phyloP scores from a whole-genome alignment of 139 green algal species.

The Penium margaritaceum region DNA sequence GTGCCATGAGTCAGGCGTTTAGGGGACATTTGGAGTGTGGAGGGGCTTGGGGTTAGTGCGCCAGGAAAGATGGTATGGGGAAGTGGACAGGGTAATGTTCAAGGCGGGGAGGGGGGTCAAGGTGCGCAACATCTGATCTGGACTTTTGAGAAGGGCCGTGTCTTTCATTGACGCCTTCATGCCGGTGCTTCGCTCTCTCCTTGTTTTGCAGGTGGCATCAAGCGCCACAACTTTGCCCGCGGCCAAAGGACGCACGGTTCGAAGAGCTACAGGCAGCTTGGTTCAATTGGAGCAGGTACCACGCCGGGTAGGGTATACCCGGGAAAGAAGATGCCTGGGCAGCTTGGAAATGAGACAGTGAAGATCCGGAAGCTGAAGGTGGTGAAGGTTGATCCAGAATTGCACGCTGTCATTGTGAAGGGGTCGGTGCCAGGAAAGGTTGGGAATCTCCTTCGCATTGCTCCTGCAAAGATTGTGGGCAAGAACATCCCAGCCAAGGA shows the following conservation, averaged over 20 bases:
- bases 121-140: too few species aligned
- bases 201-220: conserved; percentile 73
- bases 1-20: too few species aligned
- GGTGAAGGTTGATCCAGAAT: conserved; percentile 74
- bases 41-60: too few species aligned
- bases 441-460: conserved; percentile 83
- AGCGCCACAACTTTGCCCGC: conserved; percentile 82
- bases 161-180: too few species aligned
- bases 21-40: too few species aligned
- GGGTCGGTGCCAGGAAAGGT: conserved; percentile 89
- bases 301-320: conserved; percentile 85
- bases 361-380: conserved; percentile 80
- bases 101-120: too few species aligned
- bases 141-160: too few species aligned
- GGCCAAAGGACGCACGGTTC: conserved; percentile 94
- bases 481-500: conserved; percentile 32
- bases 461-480: conserved; percentile 66
- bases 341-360: conserved; percentile 73
- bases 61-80: too few species aligned
- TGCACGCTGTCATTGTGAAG: conserved; percentile 78
- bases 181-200: too few species aligned
- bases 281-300: conserved; percentile 79
- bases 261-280: conserved; percentile 90
- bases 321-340: conserved; percentile 86
- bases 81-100: too few species aligned